Evolutionary conservation across 768 basidiomycete species (phyloP), one percentile per base, ranked within the genome.

Genomic region (Astraeus odoratus): DNA sequence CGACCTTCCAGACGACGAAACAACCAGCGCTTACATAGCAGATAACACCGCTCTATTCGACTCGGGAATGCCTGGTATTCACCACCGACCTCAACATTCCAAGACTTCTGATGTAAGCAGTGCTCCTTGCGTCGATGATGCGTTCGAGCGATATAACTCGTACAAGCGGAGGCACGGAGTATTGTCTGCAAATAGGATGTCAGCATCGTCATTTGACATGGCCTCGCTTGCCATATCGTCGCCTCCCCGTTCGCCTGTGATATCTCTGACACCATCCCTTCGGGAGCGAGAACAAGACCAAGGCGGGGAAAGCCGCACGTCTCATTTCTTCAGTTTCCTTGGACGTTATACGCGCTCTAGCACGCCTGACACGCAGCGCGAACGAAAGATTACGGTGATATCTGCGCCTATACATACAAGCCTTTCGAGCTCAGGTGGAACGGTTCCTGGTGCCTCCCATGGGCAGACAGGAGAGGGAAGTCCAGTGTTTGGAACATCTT

Each of bases 61-160:
- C n/a, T n/a, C n/a, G n/a, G n/a, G n/a, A n/a, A n/a, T n/a, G n/a
- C n/a, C 30, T 25, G 15, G 25, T 3, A 42, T 33, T 1, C 37
- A 9, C 20, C 5, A n/a, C 15, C 13, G 24, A 43, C 44, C 6
- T 20, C 42, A 33, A 13, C 57, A 49, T 8, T 9, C 42, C 27
- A 51, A 43, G 39, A 27, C 29, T 30, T 56, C 57, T 23, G 54
- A 61, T 3, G 49, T 48, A 27, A 43, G 50, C 8, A 26, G 52
- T 27, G 8, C 41, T 30, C 7, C 26, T 4, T 49, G 4, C 70
- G 63, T 86, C 29, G 84, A 91, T 54, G 91, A 95, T 60, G 93
- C 93, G 0, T 95, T 85, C 60, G 87, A 88, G 46, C 74, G 90
- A 29, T 96, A 95, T 57, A 88, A 94, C 59, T 71, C 81, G n/a